Evolutionary conservation across 169 alveolate genomes (phyloP), one percentile per base, ranked within the genome.

Genomic region (Plasmodium chabaudi): DNA sequence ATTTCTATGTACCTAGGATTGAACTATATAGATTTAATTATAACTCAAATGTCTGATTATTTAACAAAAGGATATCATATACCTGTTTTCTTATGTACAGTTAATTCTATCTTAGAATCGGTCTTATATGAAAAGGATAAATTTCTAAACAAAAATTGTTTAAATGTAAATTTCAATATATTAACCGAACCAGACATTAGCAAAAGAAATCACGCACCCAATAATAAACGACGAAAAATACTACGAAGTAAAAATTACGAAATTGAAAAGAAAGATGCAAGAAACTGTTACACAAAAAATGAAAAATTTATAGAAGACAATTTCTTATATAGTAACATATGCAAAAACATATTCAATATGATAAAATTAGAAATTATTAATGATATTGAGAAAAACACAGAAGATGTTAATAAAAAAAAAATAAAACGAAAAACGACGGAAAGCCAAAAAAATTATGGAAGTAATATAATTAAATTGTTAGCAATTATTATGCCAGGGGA

Each of bases 1-100:
- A 70, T 86, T 44, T 86, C 91, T 34, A 86, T 86, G 91, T 86
- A 86, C 64, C 77, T 86, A 6, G 91, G 91, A n/a, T 60, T 86
- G 74, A 70, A 70, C 19, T 86, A 86, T 57, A 44, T 70, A 44
- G 87, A 70, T 69, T 51, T 86, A 44, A 86, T 86, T 44, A 86
- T 86, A 17, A 70, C 49, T 42, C 86, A 70, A 12, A 86, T 86
- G 91, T 86, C 91, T 21, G 73, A 63, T 86, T 70, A 86, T 34
- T 51, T 79, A 23, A 65, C 87, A 17, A 86, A 86, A 55, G 91
- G 91, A 5, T 86, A 70, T 60, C 91, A 86, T 53, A 72, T 86
- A 12, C 75, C 91, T 2, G 61, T 86, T 7, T 86, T 70, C 70
- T 60, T 86, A 51, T 69, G 87, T 27, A 86, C 91, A 10, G 87